These are phyloP conservation scores for Macrolepiota dolichaula DNA, from an alignment of 768 basidiomycete genomes.

Conservation along the genomic window DNA sequence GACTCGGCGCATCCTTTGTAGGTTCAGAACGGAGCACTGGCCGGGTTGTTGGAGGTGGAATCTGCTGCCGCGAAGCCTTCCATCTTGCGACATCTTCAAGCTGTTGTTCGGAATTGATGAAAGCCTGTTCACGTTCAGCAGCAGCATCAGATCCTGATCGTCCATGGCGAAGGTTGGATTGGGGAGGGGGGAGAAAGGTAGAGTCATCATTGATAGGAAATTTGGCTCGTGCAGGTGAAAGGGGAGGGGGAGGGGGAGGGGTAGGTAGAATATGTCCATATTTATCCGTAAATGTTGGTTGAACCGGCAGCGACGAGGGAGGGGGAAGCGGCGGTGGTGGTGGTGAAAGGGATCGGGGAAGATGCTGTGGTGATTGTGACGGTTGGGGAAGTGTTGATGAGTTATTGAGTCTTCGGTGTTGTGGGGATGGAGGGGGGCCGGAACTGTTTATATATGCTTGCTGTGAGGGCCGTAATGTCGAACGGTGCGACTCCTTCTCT, in stretches of 20 bases:
- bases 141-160: constrained; percentile 52
- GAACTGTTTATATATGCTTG: constrained; percentile 15
- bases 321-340: constrained; percentile 30
- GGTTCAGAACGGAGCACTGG: constrained; percentile 12
- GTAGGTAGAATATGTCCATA: constrained; percentile 25
- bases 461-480: constrained; percentile 38
- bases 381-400: constrained; percentile 11
- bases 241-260: constrained; percentile 39
- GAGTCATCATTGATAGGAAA: constrained; percentile 37
- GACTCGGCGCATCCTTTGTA: constrained; percentile 5
- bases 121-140: constrained; percentile 41
- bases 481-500: constrained; percentile 44
- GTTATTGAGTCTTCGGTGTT: constrained; percentile 33
- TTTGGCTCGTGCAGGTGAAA: constrained; percentile 41
- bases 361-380: constrained; percentile 5
- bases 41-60: neutral
- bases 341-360: constrained; percentile 9
- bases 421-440: constrained; percentile 35
- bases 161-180: constrained; percentile 32
- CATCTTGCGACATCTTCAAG: constrained; percentile 21
- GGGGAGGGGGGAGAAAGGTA: constrained; percentile 28
- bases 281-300: constrained; percentile 26
- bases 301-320: constrained; percentile 26
- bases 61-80: constrained; percentile 17
- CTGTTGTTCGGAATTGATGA: constrained; percentile 37